A percentile compares a stretch with the other conserved stretches of the same genome.
Conservation (phyloP, 1,284 basidiomycete genomes). For the Puccinia coronata region DNA sequence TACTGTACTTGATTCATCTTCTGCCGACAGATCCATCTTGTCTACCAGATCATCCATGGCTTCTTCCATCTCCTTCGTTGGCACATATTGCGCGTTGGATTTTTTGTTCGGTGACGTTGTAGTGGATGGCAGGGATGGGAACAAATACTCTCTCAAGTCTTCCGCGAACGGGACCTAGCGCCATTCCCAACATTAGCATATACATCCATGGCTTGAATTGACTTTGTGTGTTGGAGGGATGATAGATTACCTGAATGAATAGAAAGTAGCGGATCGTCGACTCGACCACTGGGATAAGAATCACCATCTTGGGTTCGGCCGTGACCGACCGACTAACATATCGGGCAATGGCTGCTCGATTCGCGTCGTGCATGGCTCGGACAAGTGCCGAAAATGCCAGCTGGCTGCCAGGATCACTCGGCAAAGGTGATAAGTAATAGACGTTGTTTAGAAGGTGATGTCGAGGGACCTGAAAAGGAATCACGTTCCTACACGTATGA, state of each 20-base stretch:
- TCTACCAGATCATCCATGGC: constrained; percentile 49
- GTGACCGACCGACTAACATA: constrained; percentile 15
- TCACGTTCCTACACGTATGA: not conserved
- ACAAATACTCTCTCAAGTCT: constrained; percentile 13
- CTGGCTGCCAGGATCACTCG: constrained; percentile 9
- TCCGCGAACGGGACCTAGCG: constrained; percentile 36
- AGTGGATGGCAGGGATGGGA: not conserved
- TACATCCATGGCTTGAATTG: not conserved
- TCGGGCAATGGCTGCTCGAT: constrained; percentile 16
- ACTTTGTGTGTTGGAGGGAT: not conserved
- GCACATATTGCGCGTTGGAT: not conserved
- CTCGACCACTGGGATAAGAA: constrained; percentile 35
- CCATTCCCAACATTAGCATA: not conserved
- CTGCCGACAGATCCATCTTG: constrained; percentile 23
- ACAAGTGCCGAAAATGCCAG: constrained; percentile 23
- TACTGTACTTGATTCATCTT: not conserved
- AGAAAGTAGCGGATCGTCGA: constrained; percentile 30
- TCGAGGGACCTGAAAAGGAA: constrained; percentile 28
- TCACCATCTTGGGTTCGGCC: constrained; percentile 42
- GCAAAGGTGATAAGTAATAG: constrained; percentile 24
- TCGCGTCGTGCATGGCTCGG: constrained; percentile 4
- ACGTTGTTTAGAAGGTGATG: constrained; percentile 45
- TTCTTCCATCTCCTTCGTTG: constrained; percentile 36
- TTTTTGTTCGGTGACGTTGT: not conserved
- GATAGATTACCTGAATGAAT: constrained; percentile 30